These are phyloP conservation scores for Albugo laibachii DNA, from an alignment of 352 stramenopile genomes.

Conservation along the genomic window DNA sequence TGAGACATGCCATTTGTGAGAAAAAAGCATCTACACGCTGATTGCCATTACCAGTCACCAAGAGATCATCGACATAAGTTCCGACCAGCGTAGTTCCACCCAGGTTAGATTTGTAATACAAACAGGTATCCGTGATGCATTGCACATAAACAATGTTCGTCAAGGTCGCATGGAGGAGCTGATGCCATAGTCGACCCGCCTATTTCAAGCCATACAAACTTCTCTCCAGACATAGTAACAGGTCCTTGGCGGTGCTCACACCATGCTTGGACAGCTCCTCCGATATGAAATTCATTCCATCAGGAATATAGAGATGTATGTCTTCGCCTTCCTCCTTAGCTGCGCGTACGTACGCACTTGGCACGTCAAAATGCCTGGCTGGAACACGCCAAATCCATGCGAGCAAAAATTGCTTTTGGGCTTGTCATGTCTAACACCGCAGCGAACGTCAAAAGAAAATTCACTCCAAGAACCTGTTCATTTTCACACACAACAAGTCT, in stretches of 20 bases:
- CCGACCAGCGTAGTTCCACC: neutral
- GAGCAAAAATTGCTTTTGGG: neutral
- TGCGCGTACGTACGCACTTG: slow-evolving; percentile 3
- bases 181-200: slow-evolving; percentile 2
- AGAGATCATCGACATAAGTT: neutral
- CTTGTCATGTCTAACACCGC: neutral
- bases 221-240: neutral
- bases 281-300: neutral
- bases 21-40: slow-evolving; percentile 4
- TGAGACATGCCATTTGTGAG: slow-evolving; percentile 1
- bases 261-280: neutral
- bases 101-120: neutral
- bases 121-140: neutral
- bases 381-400: neutral
- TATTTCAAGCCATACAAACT: slow-evolving; percentile 5
- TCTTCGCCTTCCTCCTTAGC: neutral
- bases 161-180: slow-evolving; percentile 1
- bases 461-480: too few relatives aligned
- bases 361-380: slow-evolving; percentile 1
- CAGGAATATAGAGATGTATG: slow-evolving; percentile 3
- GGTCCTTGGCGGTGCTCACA: neutral
- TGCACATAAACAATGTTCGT: neutral
- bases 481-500: too few relatives aligned
- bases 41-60: neutral
- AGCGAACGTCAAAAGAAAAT: too few relatives aligned